Percentiles rank a stretch among this genome's conserved stretches.
These are phyloP conservation scores for Zygosaccharomyces lentus DNA, from an alignment of 805 yeast genomes.

Conservation along the genomic window DNA sequence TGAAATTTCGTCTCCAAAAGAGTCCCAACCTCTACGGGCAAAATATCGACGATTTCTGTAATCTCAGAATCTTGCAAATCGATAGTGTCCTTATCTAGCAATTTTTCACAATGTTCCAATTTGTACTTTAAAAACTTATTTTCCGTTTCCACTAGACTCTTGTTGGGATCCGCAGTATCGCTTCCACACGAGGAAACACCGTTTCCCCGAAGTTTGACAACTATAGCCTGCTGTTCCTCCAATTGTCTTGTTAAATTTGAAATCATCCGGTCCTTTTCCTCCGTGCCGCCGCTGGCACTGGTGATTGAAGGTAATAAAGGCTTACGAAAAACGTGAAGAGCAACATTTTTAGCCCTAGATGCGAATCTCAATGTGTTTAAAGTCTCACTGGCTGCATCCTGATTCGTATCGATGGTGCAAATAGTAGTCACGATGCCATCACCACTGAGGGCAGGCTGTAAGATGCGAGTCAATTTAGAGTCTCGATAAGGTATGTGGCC, in stretches of 20 bases:
- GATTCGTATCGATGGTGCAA: slow-evolving; percentile 77
- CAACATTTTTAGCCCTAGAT: slow-evolving; percentile 83
- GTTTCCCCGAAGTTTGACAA: slow-evolving; percentile 3
- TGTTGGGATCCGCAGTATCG: slow-evolving; percentile 31
- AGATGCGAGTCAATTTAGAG: slow-evolving; percentile 80
- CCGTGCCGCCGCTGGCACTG: slow-evolving; percentile 23
- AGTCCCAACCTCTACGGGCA: slow-evolving; percentile 45
- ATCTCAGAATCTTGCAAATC: slow-evolving; percentile 49
- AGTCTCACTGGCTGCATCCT: slow-evolving; percentile 66
- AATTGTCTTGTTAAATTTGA: slow-evolving; percentile 55
- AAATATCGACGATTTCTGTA: slow-evolving; percentile 55
- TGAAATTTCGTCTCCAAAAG: slow-evolving; percentile 28
- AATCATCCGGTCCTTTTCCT: slow-evolving; percentile 48
- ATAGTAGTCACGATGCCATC: slow-evolving; percentile 76
- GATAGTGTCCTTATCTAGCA: slow-evolving; percentile 56
- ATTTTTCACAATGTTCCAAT: slow-evolving; percentile 62
- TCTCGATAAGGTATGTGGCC: slow-evolving; percentile 90
- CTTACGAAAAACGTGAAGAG: slow-evolving; percentile 55
- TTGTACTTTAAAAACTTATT: slow-evolving; percentile 60
- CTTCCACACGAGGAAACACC: slow-evolving; percentile 10
- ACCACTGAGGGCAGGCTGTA: slow-evolving; percentile 92
- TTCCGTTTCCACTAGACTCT: slow-evolving; percentile 53
- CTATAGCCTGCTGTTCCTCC: slow-evolving; percentile 51
- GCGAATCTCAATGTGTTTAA: slow-evolving; percentile 87
- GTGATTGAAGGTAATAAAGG: slow-evolving; percentile 22